A percentile compares a stretch with the other conserved stretches of the same genome.
phyloP scores from a whole-genome alignment of 2,329 filamentous ascomycete species.

The Keithomyces neogunnii region DNA sequence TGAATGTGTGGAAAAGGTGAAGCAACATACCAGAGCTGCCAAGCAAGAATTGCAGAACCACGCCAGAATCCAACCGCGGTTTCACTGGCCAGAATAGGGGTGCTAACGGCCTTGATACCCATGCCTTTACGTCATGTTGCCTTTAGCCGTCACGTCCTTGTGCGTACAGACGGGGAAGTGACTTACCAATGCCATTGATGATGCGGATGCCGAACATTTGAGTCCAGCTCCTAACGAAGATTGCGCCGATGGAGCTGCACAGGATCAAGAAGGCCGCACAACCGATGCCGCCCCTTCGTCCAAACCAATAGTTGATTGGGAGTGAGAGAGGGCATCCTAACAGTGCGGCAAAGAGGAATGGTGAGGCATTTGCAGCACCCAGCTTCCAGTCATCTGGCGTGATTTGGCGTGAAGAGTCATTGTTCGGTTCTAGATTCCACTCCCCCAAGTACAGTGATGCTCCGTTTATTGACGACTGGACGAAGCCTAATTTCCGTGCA shows the following conservation, averaged over 20 bases:
- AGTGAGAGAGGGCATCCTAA: slow-evolving; percentile 31
- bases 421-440: slow-evolving; percentile 11
- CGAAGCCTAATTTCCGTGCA: slow-evolving; percentile 22
- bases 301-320: slow-evolving; percentile 31
- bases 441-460: slow-evolving; percentile 23
- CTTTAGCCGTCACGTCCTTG: background rate
- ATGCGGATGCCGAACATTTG: slow-evolving; percentile 25
- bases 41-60: slow-evolving; percentile 37
- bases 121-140: slow-evolving; percentile 24
- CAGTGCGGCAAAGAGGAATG: slow-evolving; percentile 30
- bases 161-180: background rate
- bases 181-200: slow-evolving; percentile 30
- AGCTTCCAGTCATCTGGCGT: slow-evolving; percentile 26
- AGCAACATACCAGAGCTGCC: slow-evolving; percentile 31
- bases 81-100: slow-evolving; percentile 37
- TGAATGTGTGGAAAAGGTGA: background rate
- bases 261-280: slow-evolving; percentile 30
- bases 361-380: slow-evolving; percentile 29
- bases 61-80: slow-evolving; percentile 38
- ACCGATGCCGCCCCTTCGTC: slow-evolving; percentile 30
- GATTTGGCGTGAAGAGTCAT: background rate
- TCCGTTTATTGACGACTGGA: slow-evolving; percentile 35
- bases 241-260: slow-evolving; percentile 27
- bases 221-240: slow-evolving; percentile 24
- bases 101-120: slow-evolving; percentile 40